Evolutionary conservation across 305 asterid species (phyloP).

Genomic region (Solanum hybrid): DNA sequence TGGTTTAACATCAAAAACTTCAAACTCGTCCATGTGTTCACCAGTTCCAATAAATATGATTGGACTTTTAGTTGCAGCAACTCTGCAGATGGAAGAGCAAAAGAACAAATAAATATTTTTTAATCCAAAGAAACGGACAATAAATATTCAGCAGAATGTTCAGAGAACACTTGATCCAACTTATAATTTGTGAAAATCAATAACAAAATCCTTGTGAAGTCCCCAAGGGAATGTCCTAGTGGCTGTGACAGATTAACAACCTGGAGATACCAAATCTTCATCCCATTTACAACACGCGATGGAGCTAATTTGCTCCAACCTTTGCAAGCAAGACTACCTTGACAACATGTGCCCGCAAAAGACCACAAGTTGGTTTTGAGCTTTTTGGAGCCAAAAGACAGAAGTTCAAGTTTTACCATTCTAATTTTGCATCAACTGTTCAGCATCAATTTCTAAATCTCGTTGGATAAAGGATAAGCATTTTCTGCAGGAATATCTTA

Average conservation of each 20-base stretch:
- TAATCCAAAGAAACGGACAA: not conserved
- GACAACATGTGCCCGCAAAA: not conserved
- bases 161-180: not conserved
- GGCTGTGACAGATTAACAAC: not conserved
- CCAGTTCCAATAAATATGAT: conserved; percentile 96
- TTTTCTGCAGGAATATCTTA: not conserved
- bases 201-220: not conserved
- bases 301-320: not conserved
- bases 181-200: not conserved
- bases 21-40: conserved; percentile 98
- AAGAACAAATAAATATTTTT: not conserved
- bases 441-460: not conserved
- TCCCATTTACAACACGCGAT: not conserved
- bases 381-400: not conserved
- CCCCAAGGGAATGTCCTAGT: not conserved
- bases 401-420: not conserved
- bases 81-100: not conserved
- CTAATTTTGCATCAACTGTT: not conserved
- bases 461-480: not conserved
- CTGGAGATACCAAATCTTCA: not conserved
- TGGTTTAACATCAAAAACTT: conserved; percentile 91
- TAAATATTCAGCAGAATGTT: not conserved
- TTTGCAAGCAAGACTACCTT: not conserved
- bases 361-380: not conserved
- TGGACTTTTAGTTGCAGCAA: conserved; percentile 97